These are phyloP conservation scores for Diaporthe batatas DNA, from an alignment of 2,329 filamentous ascomycete genomes.

Conservation along the genomic window DNA sequence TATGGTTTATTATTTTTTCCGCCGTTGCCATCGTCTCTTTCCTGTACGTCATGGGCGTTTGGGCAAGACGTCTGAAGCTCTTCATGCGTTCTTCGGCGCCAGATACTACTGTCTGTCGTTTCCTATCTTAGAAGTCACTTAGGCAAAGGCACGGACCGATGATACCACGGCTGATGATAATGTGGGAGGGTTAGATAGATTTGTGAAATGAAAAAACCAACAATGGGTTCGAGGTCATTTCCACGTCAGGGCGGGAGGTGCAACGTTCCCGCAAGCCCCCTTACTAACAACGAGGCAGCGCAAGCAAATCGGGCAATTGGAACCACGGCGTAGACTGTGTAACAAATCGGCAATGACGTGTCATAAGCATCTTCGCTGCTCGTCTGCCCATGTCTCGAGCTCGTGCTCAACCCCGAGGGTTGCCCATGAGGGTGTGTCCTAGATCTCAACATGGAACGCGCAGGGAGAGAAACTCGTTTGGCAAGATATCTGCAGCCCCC, in stretches of 20 bases:
- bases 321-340: background rate
- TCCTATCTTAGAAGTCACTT: constrained; percentile 7
- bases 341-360: background rate
- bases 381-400: background rate
- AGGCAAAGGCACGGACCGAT: constrained; percentile 14
- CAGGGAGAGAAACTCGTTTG: background rate
- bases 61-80: background rate
- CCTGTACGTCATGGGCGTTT: background rate
- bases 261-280: background rate
- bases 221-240: background rate
- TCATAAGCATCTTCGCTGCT: background rate
- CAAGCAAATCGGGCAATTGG: background rate
- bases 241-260: background rate
- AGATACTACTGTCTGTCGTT: constrained; percentile 24
- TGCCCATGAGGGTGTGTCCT: background rate
- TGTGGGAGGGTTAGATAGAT: constrained; percentile 1
- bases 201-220: constrained; percentile 5
- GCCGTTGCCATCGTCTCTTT: background rate
- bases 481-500: background rate
- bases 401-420: too few relatives aligned
- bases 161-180: constrained; percentile 31
- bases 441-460: background rate
- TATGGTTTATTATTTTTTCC: constrained; percentile 2
- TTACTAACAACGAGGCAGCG: background rate
- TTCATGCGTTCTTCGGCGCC: constrained; percentile 1